A percentile compares a stretch with the other conserved stretches of the same genome.
Conservation (phyloP, 352 stramenopile genomes). For the Pelagophyceae sp. region DNA sequence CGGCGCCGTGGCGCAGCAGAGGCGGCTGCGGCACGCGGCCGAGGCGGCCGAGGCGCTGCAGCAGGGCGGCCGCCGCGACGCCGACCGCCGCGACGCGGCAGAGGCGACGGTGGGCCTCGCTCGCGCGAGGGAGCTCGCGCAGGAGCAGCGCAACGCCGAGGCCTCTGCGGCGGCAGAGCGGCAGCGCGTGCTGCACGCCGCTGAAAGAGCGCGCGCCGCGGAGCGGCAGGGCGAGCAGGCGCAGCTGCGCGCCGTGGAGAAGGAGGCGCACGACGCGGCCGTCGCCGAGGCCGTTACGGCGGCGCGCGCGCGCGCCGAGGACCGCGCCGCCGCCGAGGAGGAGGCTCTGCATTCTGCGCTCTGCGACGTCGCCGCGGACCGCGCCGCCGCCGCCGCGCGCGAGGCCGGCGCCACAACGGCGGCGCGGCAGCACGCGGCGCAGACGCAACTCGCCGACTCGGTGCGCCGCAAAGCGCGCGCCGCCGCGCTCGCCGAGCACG, state of each 20-base stretch:
- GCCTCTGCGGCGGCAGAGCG: not conserved
- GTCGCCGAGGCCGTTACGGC: not conserved
- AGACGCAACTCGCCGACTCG: too few species aligned
- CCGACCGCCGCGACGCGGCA: not conserved
- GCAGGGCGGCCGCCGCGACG: not conserved
- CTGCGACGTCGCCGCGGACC: too few species aligned
- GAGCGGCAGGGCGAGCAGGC: not conserved
- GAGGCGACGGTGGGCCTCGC: not conserved
- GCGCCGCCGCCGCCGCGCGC: too few species aligned
- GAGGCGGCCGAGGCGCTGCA: not conserved
- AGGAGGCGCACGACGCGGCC: not conserved
- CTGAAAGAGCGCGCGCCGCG: not conserved
- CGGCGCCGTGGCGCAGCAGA: not conserved
- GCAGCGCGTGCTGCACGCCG: not conserved
- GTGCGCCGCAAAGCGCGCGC: too few species aligned
- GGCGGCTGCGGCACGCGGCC: not conserved
- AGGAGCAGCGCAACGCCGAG: not conserved
- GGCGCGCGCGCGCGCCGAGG: not conserved
- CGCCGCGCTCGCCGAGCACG: too few species aligned
- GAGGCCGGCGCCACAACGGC: too few species aligned
- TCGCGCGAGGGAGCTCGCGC: not conserved
- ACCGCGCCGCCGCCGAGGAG: not conserved
- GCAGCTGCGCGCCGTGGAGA: not conserved
- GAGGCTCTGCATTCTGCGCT: too few species aligned
- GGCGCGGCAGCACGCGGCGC: too few species aligned